Percentiles rank a stretch among this genome's conserved stretches.
These are phyloP conservation scores for Mortierella sp. DNA, from an alignment of 371 early-diverging fungal genomes.

Conservation along the genomic window DNA sequence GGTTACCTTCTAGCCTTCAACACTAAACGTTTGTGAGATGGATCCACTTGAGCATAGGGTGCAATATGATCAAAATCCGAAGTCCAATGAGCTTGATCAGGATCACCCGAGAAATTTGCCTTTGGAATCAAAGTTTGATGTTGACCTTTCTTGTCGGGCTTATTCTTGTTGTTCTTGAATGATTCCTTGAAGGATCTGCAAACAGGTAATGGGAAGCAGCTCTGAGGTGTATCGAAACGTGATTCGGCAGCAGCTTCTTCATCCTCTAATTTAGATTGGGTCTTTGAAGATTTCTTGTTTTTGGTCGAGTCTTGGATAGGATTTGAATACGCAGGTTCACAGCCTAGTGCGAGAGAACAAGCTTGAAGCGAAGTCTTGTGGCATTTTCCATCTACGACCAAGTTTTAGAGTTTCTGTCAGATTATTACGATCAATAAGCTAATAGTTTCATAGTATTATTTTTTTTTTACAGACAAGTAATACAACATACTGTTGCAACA, in stretches of 20 bases:
- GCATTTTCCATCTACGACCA: slow-evolving; percentile 26
- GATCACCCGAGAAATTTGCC: slow-evolving; percentile 25
- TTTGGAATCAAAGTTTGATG: slow-evolving; percentile 29
- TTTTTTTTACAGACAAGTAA: not conserved
- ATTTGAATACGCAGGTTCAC: slow-evolving; percentile 30
- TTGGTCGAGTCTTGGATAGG: not conserved
- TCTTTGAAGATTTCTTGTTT: not conserved
- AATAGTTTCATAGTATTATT: not conserved
- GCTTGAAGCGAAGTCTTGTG: slow-evolving; percentile 35
- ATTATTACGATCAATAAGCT: not conserved
- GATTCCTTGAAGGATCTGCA: slow-evolving; percentile 39
- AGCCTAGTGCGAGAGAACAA: slow-evolving; percentile 38
- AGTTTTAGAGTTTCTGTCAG: slow-evolving; percentile 5
- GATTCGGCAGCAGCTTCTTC: not conserved
- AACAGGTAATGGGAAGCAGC: slow-evolving; percentile 41
- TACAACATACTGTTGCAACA: slow-evolving; percentile 37
- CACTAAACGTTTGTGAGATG: slow-evolving; percentile 14
- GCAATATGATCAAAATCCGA: slow-evolving; percentile 46
- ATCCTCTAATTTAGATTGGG: slow-evolving; percentile 1
- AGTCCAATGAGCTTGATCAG: slow-evolving; percentile 39
- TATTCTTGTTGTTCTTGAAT: slow-evolving; percentile 22
- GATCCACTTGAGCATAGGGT: slow-evolving; percentile 29
- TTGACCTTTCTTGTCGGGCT: slow-evolving; percentile 14
- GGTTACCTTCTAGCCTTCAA: slow-evolving; percentile 36
- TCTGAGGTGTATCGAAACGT: not conserved